Base-by-base conservation (phyloP, 352 stramenopile species). In the Pythium brachiatum region DNA sequence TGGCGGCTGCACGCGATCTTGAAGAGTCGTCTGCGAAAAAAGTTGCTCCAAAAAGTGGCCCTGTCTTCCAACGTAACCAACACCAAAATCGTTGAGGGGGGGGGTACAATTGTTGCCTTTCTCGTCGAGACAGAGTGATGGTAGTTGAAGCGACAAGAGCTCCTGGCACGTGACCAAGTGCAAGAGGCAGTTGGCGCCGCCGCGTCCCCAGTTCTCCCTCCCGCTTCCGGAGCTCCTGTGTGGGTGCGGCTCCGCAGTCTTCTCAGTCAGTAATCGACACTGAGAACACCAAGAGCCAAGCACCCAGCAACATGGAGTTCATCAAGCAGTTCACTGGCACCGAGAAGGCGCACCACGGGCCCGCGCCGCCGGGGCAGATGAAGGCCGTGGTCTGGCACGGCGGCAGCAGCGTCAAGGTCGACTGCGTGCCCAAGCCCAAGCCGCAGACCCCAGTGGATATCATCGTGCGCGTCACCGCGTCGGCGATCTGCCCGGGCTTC, bases 401-500 rank as follows among this genome's bases (percentile, higher is more conserved):
- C 21, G 59, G 53, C 62, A 88, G 86, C 68, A 59, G 57, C 8
- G 57, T 89, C 44, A 78, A 78, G 44, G 43, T 89, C 53, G 75
- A 86, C 51, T 63, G 79, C 44, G 73, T 89, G 47, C 53, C 73
- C 21, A 81, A 83, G 61, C 82, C 80, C 56, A 78, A 81, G 66
- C 73, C 89, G 48, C 53, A 85, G 66, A 66, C 83, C 47, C 61
- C 66, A 23, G 61, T 69, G 8, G 82, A 91, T 38, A 64, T 84
- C 43, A 73, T 91, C 44, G 73, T 91, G 39, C 80, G 82, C 62
- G 78, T 91, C 21, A 88, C 76, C 34, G 78, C 79, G 0, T 83
- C 72, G 56, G 87, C 82, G 7, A 74, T 89, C 39, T 81, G 72
- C 43, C 74, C 79, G 4, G 80, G 82, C 39, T 88, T 87, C 41